Evolutionary conservation across 257 asterid genomes (phyloP).

Genomic region (Verbascum thapsus): DNA sequence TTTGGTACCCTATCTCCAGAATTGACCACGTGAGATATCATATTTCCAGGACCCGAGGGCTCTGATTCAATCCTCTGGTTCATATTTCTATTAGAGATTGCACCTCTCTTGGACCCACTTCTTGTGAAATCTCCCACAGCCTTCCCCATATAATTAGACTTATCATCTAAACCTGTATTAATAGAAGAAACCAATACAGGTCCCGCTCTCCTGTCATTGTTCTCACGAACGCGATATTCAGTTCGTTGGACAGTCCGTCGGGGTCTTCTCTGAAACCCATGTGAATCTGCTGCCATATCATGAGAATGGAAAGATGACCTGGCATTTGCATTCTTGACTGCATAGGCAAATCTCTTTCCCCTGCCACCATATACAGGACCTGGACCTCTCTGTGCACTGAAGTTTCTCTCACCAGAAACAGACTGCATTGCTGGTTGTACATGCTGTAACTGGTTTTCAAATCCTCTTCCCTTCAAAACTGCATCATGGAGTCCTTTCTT

Average conservation of each 20-base stretch:
- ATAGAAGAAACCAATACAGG: conserved; percentile 39
- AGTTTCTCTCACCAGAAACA: conserved; percentile 46
- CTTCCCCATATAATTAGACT: conserved; percentile 50
- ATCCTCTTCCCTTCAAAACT: conserved; percentile 41
- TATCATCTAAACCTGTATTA: conserved; percentile 46
- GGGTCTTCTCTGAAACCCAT: conserved; percentile 75
- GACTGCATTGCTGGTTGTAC: conserved; percentile 41
- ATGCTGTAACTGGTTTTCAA: conserved; percentile 45
- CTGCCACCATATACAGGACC: conserved; percentile 54
- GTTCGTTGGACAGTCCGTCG: conserved; percentile 67
- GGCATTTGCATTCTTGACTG: conserved; percentile 58
- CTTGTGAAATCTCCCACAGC: conserved; percentile 48
- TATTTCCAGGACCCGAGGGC: conserved; percentile 41
- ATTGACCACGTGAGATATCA: conserved; percentile 41
- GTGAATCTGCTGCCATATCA: conserved; percentile 49
- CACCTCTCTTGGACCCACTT: conserved; percentile 82
- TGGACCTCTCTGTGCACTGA: conserved; percentile 47
- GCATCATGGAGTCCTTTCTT: conserved; percentile 42
- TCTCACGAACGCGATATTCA: conserved; percentile 82
- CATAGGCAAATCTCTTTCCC: conserved; percentile 71
- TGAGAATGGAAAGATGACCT: conserved; percentile 48
- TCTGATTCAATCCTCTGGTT: conserved; percentile 53
- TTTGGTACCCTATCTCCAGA: conserved; percentile 45
- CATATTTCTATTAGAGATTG: conserved; percentile 49
- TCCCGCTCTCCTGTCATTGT: conserved; percentile 56